Evolutionary conservation across 2,329 filamentous ascomycete genomes (phyloP), one percentile per base, ranked within the genome.

Genomic region (Colletotrichum caudatum): DNA sequence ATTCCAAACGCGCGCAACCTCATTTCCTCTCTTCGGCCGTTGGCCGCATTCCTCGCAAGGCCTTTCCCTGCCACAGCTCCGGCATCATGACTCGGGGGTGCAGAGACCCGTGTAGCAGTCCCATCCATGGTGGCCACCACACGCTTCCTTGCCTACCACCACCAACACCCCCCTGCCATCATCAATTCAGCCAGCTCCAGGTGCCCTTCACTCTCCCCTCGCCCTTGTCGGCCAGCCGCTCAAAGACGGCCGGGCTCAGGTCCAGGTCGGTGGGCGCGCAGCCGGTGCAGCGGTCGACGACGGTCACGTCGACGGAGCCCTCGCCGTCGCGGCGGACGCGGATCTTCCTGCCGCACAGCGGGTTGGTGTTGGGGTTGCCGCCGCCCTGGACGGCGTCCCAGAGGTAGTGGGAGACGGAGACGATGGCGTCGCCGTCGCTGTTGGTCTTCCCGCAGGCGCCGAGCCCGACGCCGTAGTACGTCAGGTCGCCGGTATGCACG

Each of bases 381-480:
- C 33, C 83, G 37, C 23, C 85, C 5, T 82, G 81, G 1, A 83
- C 83, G 0, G 88, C 85, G 78, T 94, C 92, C 77, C 89, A 95
- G 5, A 93, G 78, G n/a, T 85, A 77, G 76, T 91, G 88, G 2
- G 91, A 91, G 0, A 95, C 85, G 0, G 93, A 88, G 46, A 88
- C 91, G 51, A 95, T 88, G 68, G 86, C 77, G 68, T 94, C 91
- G 9, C 78, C 80, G 9, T 84, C 82, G 1, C 78, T 80, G 64
- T 87, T 89, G 1, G 81, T 84, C 41, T 86, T 80, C 6, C 93
- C 93, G 78, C 93, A 95, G 0, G 92, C 90, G 16, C 93, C 93
- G 5, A 93, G 84, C 4, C 80, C 84, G 0, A 91, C 88, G 23
- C 83, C 82, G 79, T 92, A 95, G 82, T 90, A 95, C 0, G 91